Conservation (phyloP, 345 rosid species). For the Anastatica hierochuntica region DNA sequence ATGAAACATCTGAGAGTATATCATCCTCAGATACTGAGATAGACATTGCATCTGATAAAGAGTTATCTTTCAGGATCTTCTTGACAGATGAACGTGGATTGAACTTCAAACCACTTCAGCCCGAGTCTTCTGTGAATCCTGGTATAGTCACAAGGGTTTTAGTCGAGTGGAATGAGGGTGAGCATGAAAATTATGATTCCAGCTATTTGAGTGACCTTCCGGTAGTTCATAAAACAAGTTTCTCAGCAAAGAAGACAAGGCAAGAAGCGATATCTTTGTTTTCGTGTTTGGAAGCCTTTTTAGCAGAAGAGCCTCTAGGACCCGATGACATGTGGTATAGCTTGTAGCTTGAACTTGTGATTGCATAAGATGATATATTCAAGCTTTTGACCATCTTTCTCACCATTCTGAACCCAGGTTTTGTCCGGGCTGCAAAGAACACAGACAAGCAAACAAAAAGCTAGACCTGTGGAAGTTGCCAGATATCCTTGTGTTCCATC, state of each 20-base stretch:
- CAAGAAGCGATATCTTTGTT: constrained; percentile 86
- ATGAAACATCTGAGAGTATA: constrained; percentile 16
- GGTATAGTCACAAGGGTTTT: constrained; percentile 39
- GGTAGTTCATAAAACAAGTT: constrained; percentile 68
- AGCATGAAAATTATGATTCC: constrained; percentile 54
- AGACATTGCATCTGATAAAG: constrained; percentile 29
- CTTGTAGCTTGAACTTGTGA: constrained; percentile 3
- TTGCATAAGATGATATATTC: not conserved
- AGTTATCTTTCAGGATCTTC: constrained; percentile 40
- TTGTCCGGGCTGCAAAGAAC: constrained; percentile 93
- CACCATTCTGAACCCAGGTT: constrained; percentile 45
- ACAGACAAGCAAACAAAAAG: constrained; percentile 92
- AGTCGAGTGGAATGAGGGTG: constrained; percentile 71
- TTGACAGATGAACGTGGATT: constrained; percentile 41
- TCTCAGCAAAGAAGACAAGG: constrained; percentile 69
- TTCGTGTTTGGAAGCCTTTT: constrained; percentile 91
- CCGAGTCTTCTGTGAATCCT: constrained; percentile 40
- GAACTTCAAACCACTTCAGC: constrained; percentile 36
- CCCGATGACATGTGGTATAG: constrained; percentile 97
- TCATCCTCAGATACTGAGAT: constrained; percentile 32
- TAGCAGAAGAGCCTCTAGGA: constrained; percentile 94
- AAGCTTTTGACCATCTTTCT: constrained; percentile 1
- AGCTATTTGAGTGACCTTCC: constrained; percentile 77
- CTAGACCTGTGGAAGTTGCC: constrained; percentile 93
- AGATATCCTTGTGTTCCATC: constrained; percentile 83